Evolutionary conservation across 2,329 filamentous ascomycete species (phyloP), one percentile per base, ranked within the genome.

Genomic region (Colletotrichum cereale): DNA sequence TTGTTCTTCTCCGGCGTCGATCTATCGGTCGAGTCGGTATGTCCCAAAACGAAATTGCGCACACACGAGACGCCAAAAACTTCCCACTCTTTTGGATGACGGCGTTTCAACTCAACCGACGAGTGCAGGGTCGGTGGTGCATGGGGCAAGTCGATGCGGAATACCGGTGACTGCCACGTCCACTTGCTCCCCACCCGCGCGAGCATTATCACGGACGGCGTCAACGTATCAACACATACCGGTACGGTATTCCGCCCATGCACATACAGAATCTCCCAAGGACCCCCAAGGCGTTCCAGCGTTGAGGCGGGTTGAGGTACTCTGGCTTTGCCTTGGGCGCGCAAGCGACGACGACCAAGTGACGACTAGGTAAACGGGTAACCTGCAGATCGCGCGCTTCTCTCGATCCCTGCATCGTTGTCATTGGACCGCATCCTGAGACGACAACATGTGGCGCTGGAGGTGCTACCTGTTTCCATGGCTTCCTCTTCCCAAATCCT

Each of bases 371-470:
- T n/a, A 34, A n/a, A n/a, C 26, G 42, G 66, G 21, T 24, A 18
- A 44, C 29, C 18, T 48, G 29, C 44, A 47, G 36, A 60, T 53
- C 29, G 36, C 24, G 38, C 34, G 6, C 12, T 62, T 52, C 6
- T 34, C 34, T 36, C 26, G 21, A 14, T 42, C 18, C 48, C 26
- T 29, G 36, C 26, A 58, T 26, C 34, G 61, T 50, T 40, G 34
- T 50, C 42, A 57, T 68, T 64, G 40, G 34, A 42, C 48, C 66
- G 52, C 53, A 69, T 55, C 60, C 38, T 60, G 62, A 69, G 62
- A 58, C 58, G 50, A 34, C 36, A 24, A 36, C 47, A n/a, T 58
- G 21, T 26, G 34, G 21, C 63, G 31, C 18, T 48, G 12, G 40
- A 26, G 8, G 21, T 44, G 47, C 7, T 11, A 5, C n/a, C n/a